Conservation (phyloP, 2,329 filamentous ascomycete species). For the Ophioceras dolichostomum region DNA sequence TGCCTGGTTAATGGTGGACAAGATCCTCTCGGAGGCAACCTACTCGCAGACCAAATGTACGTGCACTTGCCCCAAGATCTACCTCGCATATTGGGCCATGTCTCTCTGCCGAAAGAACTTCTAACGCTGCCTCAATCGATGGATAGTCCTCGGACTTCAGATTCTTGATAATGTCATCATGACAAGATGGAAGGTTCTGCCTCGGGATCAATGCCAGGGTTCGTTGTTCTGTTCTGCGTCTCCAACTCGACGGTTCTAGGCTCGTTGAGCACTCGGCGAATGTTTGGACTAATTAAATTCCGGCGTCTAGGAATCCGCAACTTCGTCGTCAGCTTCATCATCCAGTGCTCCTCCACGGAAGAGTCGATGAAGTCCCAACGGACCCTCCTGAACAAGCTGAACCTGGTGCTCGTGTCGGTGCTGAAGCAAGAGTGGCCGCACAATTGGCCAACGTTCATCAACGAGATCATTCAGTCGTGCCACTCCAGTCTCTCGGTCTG, state of each 20-base stretch:
- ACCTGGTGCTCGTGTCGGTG: conserved; percentile 92
- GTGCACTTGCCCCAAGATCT: conserved; percentile 3
- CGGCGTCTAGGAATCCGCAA: conserved; percentile 82
- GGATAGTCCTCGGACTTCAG: conserved; percentile 68
- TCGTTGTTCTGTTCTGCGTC: conserved; percentile 12
- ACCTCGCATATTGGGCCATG: too few relatives aligned
- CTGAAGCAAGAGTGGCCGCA: conserved; percentile 99
- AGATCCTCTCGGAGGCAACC: conserved; percentile 85
- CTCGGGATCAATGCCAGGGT: conserved; percentile 92
- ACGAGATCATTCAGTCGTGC: conserved; percentile 95
- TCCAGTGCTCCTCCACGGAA: conserved; percentile 82
- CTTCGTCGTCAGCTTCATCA: conserved; percentile 98
- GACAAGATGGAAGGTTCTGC: conserved; percentile 97
- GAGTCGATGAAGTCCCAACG: conserved; percentile 75
- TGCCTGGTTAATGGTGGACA: conserved; percentile 93
- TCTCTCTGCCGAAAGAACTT: too few relatives aligned
- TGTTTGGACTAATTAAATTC: conserved; percentile 12
- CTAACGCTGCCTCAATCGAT: too few relatives aligned
- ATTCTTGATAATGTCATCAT: conserved; percentile 97
- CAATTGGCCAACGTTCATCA: conserved; percentile 99
- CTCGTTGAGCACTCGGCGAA: too few relatives aligned
- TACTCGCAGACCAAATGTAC: conserved; percentile 85
- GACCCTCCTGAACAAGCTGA: conserved; percentile 94
- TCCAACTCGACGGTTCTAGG: too few relatives aligned
- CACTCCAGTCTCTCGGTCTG: conserved; percentile 93